Conservation (phyloP, 2,329 filamentous ascomycete species). For the Ophiocordyceps camponoti-floridani region DNA sequence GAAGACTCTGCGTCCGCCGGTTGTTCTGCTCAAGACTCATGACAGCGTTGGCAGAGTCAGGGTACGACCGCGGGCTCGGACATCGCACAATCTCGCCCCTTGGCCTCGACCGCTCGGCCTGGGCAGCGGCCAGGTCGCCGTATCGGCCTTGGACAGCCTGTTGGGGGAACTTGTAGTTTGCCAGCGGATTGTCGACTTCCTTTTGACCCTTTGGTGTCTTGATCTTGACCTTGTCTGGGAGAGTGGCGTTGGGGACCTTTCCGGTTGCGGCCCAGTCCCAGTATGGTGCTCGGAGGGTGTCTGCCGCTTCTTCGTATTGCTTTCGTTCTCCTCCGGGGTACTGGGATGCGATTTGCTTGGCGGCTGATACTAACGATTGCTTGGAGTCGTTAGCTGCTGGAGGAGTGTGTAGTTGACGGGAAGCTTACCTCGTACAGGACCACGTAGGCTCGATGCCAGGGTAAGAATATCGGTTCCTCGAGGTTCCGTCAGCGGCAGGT, state of each 20-base stretch:
- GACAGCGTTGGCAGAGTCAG: conserved; percentile 17
- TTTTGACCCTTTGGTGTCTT: conserved; percentile 21
- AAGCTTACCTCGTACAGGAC: conserved; percentile 31
- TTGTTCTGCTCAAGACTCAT: conserved; percentile 6
- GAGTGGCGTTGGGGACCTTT: conserved; percentile 21
- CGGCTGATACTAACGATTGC: conserved; percentile 33
- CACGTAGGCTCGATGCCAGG: conserved; percentile 41
- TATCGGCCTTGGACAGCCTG: conserved; percentile 19
- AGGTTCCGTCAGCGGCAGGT: background rate
- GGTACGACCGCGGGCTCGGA: conserved; percentile 18
- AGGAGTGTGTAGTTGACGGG: background rate
- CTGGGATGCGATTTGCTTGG: conserved; percentile 24
- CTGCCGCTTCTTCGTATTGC: conserved; percentile 25
- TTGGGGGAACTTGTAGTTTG: conserved; percentile 28
- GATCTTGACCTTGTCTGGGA: conserved; percentile 16
- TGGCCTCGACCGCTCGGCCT: background rate
- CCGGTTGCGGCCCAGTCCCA: conserved; percentile 34
- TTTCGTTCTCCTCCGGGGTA: conserved; percentile 18
- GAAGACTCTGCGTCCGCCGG: conserved; percentile 13
- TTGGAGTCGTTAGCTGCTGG: background rate
- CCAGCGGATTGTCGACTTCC: conserved; percentile 31
- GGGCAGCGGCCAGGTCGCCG: conserved; percentile 6
- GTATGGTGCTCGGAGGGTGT: conserved; percentile 27
- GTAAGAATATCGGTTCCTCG: conserved; percentile 28
- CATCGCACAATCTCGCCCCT: conserved; percentile 13